Conservation (phyloP, 352 stramenopile species). For the Phytophthora litchii region DNA sequence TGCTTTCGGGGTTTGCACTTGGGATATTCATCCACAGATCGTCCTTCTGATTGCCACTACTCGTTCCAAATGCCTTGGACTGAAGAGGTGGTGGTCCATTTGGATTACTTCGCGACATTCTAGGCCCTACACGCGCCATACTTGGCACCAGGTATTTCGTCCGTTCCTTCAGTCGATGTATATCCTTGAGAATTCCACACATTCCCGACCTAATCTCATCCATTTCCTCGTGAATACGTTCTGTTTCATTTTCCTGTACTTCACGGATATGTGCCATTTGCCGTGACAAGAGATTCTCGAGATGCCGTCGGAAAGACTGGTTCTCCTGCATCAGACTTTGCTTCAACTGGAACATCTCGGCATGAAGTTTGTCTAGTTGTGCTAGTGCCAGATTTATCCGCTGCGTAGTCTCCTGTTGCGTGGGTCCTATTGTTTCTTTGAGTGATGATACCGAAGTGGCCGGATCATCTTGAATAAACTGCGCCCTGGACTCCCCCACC, state of each 20-base stretch:
- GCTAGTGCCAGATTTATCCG: slow-evolving; percentile 52
- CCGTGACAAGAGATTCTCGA: slow-evolving; percentile 54
- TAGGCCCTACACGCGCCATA: slow-evolving; percentile 36
- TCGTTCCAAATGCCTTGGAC: slow-evolving; percentile 9
- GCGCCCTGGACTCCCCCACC: slow-evolving; percentile 23
- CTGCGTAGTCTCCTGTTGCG: slow-evolving; percentile 23
- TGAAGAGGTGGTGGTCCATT: slow-evolving; percentile 15
- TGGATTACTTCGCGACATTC: slow-evolving; percentile 19
- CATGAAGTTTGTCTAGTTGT: slow-evolving; percentile 51
- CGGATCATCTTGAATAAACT: slow-evolving; percentile 11
- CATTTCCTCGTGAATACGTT: slow-evolving; percentile 64
- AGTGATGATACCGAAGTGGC: not conserved
- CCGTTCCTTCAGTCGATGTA: slow-evolving; percentile 71
- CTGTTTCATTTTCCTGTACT: slow-evolving; percentile 55
- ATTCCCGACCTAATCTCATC: slow-evolving; percentile 70
- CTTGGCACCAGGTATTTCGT: slow-evolving; percentile 72
- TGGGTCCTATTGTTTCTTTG: slow-evolving; percentile 4
- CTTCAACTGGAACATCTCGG: slow-evolving; percentile 62
- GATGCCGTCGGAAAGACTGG: slow-evolving; percentile 44
- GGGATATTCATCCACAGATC: slow-evolving; percentile 15
- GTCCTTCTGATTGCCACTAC: slow-evolving; percentile 21
- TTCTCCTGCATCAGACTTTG: slow-evolving; percentile 60
- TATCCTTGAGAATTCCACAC: slow-evolving; percentile 67
- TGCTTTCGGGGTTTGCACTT: slow-evolving; percentile 11
- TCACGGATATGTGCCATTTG: slow-evolving; percentile 58